Evolutionary conservation across 2,329 filamentous ascomycete genomes (phyloP), one percentile per base, ranked within the genome.

Genomic region (Thermoascus crustaceus): DNA sequence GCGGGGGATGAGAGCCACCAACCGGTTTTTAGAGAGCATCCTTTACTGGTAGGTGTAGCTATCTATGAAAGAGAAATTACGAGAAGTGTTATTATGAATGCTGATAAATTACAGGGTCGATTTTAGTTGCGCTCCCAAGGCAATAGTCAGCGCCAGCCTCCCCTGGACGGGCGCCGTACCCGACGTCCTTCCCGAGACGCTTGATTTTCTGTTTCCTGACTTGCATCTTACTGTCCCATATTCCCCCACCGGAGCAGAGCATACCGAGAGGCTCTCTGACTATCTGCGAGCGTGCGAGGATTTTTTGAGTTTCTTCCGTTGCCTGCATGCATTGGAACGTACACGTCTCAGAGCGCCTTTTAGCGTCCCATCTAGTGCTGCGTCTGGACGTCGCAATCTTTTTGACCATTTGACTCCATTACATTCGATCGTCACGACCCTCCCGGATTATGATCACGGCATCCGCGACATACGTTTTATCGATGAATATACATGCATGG

Each of bases 391-490:
- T 14, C 27, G 5, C 34, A 46, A 44, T 29, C 41, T 43, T 16
- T 53, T 57, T 32, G 27, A 38, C 25, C 32, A 43, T 3, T 47
- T 44, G 5, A 51, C 52, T 5, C 45, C 40, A n/a, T 32, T 57
- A 16, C 49, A 54, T 41, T 41, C 45, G 9, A 48, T 53, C 5
- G 40, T 57, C 6, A 53, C 54, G 3, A 47, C 47, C 23, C 44
- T 55, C 14, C 52, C 53, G 2, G 52, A 55, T 18, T 54, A 57
- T 22, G 52, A 57, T 26, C 54, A 51, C 24, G 54, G 54, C 3
- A 55, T 57, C 27, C 48, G 50, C 9, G 54, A 54, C 35, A 44
- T 57, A 24, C 48, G 53, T 6, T 57, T 54, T 26, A 55, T 57
- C 27, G 53, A 57, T 34, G 54, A 55, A 42, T 55, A 55, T 32